Evolutionary conservation across 306 rosid genomes (phyloP), one percentile per base, ranked within the genome.

Genomic region (Quercus variabilis): DNA sequence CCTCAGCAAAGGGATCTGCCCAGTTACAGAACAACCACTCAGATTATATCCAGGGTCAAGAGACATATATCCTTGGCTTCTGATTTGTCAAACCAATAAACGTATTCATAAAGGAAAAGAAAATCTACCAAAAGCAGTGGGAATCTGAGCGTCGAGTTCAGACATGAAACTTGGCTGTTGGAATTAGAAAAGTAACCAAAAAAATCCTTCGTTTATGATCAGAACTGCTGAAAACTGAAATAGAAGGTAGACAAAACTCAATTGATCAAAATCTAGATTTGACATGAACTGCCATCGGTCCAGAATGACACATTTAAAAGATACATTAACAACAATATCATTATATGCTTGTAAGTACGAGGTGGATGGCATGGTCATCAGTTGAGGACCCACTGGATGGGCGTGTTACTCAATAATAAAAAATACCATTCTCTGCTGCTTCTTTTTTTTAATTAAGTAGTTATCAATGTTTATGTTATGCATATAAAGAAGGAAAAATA

Each of bases 1-100:
- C 90, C 86, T 87, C 90, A 84, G 88, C 90, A 76, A 87, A 84
- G 86, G 90, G 90, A 76, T 87, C 90, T 87, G 41, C 65, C 78
- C 75, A 81, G 73, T 75, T 33, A 67, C 33, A 72, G 69, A 74
- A 75, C 33, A 30, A 11, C 19, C 17, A 54, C 55, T 30, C 31
- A 1, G 62, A 26, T 33, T 67, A 67, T 67, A 31, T 46, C 10
- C 15, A 7, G 25, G 25, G 23, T 33, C 71, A 18, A 20, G 31
- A 23, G 28, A 59, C 31, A 9, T 9, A 23, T 21, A 23, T 11
- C 54, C 54, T 49, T 49, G 17, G 54, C 54, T 12, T 49, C 17
- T 1, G 17, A 10, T 10, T 8, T 21, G 23, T 59, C 65, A 59
- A 59, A 54, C 20, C 15, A 64, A 15, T 33, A 30, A 35, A 56